These are phyloP conservation scores for Vitis labrusca DNA, from an alignment of 164 flowering plant genomes.

Conservation along the genomic window DNA sequence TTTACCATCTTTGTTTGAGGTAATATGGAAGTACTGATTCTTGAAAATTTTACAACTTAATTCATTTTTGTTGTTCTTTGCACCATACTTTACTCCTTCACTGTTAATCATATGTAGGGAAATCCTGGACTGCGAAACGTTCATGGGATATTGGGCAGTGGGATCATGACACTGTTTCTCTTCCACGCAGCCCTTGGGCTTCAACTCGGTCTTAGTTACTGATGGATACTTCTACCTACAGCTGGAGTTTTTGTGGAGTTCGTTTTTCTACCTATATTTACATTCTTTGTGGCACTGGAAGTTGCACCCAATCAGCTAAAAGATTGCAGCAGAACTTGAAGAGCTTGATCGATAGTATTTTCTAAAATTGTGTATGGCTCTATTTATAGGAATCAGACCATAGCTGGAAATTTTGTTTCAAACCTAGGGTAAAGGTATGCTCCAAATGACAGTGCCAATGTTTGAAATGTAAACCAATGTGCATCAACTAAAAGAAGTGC, in stretches of 20 bases:
- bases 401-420: no score
- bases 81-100: background rate
- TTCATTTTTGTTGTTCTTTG: background rate
- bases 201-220: slow-evolving; percentile 78
- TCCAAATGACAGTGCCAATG: no score
- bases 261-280: background rate
- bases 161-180: slow-evolving; percentile 82
- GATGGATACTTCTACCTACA: slow-evolving; percentile 2
- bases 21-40: slow-evolving; percentile 13
- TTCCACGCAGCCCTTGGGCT: slow-evolving; percentile 85
- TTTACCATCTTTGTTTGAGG: slow-evolving; percentile 81
- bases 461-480: no score
- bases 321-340: no score
- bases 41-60: no score
- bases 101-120: slow-evolving; percentile 43
- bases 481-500: no score
- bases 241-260: background rate
- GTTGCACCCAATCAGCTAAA: no score
- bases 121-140: slow-evolving; percentile 78
- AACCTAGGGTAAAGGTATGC: no score
- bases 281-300: no score
- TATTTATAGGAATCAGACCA: no score
- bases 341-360: no score
- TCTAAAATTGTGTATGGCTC: no score
- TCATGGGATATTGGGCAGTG: slow-evolving; percentile 85